Percentiles rank a stretch among this genome's conserved stretches.
Evolutionary conservation across 768 basidiomycete genomes (phyloP).

Genomic region (Saitozyma sp.): DNA sequence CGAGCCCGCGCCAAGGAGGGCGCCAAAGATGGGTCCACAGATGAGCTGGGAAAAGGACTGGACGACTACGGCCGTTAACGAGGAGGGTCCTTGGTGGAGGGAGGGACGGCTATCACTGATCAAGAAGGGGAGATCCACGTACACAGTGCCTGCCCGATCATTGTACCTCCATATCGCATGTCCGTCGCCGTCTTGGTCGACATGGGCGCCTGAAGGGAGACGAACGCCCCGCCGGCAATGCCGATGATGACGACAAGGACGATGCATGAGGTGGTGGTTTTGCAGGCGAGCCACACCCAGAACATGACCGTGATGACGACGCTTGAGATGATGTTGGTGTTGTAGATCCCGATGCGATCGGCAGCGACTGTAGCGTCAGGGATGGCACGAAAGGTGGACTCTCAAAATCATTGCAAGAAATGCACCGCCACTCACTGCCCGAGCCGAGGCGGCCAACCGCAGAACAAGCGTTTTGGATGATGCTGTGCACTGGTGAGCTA

Average conservation of each 20-base stretch:
- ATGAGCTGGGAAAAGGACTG: constrained; percentile 21
- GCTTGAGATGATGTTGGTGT: constrained; percentile 17
- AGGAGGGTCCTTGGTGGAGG: too few species aligned
- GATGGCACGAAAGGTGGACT: neutral
- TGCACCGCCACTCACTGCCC: constrained; percentile 4
- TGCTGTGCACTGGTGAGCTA: constrained; percentile 3
- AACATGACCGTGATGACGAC: constrained; percentile 11
- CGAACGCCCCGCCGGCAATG: constrained; percentile 17
- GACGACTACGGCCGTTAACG: too few species aligned
- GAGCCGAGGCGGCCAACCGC: constrained; percentile 6
- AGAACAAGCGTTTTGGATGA: constrained; percentile 7
- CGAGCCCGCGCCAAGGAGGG: constrained; percentile 15
- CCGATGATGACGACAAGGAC: constrained; percentile 14
- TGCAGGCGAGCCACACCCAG: constrained; percentile 23
- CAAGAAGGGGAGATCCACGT: neutral
- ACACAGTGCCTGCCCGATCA: constrained; percentile 30
- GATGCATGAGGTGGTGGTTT: constrained; percentile 8
- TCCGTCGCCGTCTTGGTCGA: constrained; percentile 13
- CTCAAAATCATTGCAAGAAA: too few species aligned
- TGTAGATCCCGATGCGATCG: constrained; percentile 16
- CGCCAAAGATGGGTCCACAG: constrained; percentile 21
- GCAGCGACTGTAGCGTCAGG: constrained; percentile 6
- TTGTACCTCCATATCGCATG: constrained; percentile 21
- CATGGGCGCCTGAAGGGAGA: constrained; percentile 19
- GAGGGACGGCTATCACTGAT: neutral